Percentiles rank a stretch among this genome's conserved stretches.
These are phyloP conservation scores for Candida nemodendra DNA, from an alignment of 805 yeast genomes.

Conservation along the genomic window DNA sequence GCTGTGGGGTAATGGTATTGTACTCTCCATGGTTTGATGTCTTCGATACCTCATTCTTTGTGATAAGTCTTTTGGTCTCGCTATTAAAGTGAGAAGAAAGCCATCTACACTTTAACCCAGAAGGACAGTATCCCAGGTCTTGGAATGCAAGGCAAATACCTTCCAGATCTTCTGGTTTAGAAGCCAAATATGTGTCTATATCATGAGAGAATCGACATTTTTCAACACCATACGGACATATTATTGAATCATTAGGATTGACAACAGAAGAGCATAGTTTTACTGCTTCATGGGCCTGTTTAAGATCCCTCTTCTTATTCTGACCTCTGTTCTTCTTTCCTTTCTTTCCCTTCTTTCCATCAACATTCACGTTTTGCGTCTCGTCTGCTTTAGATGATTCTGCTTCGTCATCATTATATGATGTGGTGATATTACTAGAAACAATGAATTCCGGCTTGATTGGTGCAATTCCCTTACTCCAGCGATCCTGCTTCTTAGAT, in stretches of 20 bases:
- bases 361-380: slow-evolving; percentile 36
- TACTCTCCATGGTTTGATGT: slow-evolving; percentile 47
- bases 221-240: slow-evolving; percentile 65
- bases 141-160: slow-evolving; percentile 83
- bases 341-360: slow-evolving; percentile 29
- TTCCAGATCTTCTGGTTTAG: slow-evolving; percentile 69
- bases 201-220: slow-evolving; percentile 80
- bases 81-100: slow-evolving; percentile 63
- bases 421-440: slow-evolving; percentile 14
- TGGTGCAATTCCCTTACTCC: slow-evolving; percentile 66
- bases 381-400: slow-evolving; percentile 47
- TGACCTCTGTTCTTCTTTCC: slow-evolving; percentile 44
- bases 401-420: slow-evolving; percentile 46
- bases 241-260: slow-evolving; percentile 47
- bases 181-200: slow-evolving; percentile 55
- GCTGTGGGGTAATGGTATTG: slow-evolving; percentile 54
- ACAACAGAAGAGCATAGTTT: slow-evolving; percentile 64
- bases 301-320: slow-evolving; percentile 56
- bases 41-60: slow-evolving; percentile 39
- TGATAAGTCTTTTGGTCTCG: slow-evolving; percentile 44
- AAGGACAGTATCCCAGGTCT: slow-evolving; percentile 86
- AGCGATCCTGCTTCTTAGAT: slow-evolving; percentile 8
- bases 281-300: slow-evolving; percentile 61
- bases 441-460: slow-evolving; percentile 71
- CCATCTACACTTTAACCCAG: slow-evolving; percentile 93